Evolutionary conservation across 2,329 filamentous ascomycete species (phyloP).

Genomic region (Alternaria gaisen): DNA sequence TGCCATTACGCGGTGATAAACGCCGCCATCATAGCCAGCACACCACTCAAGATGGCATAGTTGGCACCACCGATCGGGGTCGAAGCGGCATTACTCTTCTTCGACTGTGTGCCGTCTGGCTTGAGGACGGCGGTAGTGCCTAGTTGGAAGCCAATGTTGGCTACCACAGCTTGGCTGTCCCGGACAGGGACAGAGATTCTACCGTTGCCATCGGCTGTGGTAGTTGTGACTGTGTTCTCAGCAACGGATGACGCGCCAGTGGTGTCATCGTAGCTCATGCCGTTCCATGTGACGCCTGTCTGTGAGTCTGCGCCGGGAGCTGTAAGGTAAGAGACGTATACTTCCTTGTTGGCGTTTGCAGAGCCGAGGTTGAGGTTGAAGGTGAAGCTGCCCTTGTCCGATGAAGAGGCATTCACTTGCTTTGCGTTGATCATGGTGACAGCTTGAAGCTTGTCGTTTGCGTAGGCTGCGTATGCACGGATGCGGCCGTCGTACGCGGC

Average conservation of each 20-base stretch:
- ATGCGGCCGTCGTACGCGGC: constrained; percentile 53
- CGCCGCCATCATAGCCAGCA: constrained; percentile 23
- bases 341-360: constrained; percentile 51
- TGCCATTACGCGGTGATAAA: constrained; percentile 7
- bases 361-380: constrained; percentile 55
- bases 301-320: constrained; percentile 56
- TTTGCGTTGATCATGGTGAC: constrained; percentile 59
- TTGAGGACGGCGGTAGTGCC: constrained; percentile 45
- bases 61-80: constrained; percentile 16
- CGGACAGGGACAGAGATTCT: constrained; percentile 44
- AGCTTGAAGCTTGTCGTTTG: constrained; percentile 53
- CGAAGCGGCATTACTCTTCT: constrained; percentile 40
- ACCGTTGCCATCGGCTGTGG: constrained; percentile 35
- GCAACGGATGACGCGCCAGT: constrained; percentile 53
- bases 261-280: constrained; percentile 55
- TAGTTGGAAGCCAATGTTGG: constrained; percentile 54
- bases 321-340: constrained; percentile 61
- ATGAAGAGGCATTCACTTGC: constrained; percentile 52
- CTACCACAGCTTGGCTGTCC: constrained; percentile 59
- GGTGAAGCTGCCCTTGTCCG: constrained; percentile 51
- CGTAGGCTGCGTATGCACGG: constrained; percentile 58
- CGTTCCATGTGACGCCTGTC: constrained; percentile 58
- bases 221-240: constrained; percentile 43
- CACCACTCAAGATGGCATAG: constrained; percentile 20
- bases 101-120: constrained; percentile 35